A percentile compares a stretch with the other conserved stretches of the same genome.
Evolutionary conservation across 331 rosid genomes (phyloP).

Genomic region (Ulmus americana): DNA sequence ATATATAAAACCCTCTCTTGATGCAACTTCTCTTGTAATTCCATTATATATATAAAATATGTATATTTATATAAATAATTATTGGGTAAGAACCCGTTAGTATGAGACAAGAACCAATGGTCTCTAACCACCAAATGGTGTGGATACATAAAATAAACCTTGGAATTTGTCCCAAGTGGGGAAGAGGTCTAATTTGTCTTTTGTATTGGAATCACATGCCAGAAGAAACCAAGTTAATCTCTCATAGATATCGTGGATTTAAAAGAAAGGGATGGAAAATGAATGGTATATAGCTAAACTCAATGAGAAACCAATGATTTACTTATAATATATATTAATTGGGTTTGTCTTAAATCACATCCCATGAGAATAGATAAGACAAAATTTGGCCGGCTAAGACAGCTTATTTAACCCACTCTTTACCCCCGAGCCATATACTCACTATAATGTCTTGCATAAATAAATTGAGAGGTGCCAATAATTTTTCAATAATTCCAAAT

Average conservation of each 20-base stretch:
- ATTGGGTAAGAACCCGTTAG: not conserved
- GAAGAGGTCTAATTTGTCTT: conserved; percentile 59
- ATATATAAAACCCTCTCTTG: no score
- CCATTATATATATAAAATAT: no score
- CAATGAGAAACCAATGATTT: conserved; percentile 24
- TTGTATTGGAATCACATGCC: conserved; percentile 46
- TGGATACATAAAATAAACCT: conserved; percentile 16
- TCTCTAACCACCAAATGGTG: not conserved
- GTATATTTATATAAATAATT: no score
- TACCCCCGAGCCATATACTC: conserved; percentile 27
- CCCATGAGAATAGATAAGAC: conserved; percentile 56
- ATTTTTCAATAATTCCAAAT: conserved; percentile 16
- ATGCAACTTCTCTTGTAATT: no score
- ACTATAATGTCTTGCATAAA: not conserved
- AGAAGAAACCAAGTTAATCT: conserved; percentile 33
- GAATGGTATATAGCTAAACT: conserved; percentile 33
- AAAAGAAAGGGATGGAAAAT: conserved; percentile 33
- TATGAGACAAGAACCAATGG: not conserved
- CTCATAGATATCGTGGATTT: conserved; percentile 29
- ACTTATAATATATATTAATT: conserved; percentile 32
- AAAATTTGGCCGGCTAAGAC: conserved; percentile 85
- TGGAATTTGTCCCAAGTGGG: conserved; percentile 23
- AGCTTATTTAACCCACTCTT: conserved; percentile 68
- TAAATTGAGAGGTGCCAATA: not conserved
- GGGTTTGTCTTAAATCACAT: conserved; percentile 34